Evolutionary conservation across 164 flowering plant species (phyloP).

Genomic region (Malania oleifera): DNA sequence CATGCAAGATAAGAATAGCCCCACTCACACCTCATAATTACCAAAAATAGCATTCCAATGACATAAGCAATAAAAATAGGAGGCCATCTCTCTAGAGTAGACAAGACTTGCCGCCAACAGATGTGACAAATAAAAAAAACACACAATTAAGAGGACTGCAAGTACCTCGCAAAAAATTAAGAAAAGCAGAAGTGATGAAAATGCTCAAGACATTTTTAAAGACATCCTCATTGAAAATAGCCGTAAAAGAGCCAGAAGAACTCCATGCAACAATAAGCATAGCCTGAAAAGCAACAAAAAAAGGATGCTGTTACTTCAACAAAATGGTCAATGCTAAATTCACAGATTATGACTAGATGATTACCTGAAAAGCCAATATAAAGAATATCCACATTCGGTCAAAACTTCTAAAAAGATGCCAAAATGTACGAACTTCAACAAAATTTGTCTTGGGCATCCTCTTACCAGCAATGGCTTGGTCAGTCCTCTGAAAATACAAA

Average conservation of each 20-base stretch:
- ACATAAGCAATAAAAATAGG: too few species aligned
- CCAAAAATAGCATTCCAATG: too few species aligned
- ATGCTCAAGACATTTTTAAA: constrained; percentile 69
- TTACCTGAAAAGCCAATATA: constrained; percentile 87
- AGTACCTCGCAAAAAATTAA: constrained; percentile 78
- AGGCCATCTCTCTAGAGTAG: too few species aligned
- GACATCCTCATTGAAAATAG: constrained; percentile 59
- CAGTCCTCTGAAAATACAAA: constrained; percentile 26
- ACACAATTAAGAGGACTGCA: not conserved
- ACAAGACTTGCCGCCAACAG: too few species aligned
- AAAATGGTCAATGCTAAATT: not conserved
- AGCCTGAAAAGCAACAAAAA: constrained; percentile 50
- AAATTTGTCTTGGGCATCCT: constrained; percentile 91
- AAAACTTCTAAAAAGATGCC: constrained; percentile 91
- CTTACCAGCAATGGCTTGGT: constrained; percentile 47
- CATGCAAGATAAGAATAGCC: too few species aligned
- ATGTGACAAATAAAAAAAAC: too few species aligned
- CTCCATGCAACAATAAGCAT: constrained; percentile 94
- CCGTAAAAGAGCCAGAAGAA: constrained; percentile 49
- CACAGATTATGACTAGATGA: not conserved
- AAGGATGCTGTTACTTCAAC: not conserved
- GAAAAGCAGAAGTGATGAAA: constrained; percentile 76
- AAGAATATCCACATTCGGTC: constrained; percentile 98
- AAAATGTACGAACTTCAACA: constrained; percentile 95
- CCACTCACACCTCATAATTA: too few species aligned